A percentile compares a stretch with the other conserved stretches of the same genome.
Conservation (phyloP, 805 yeast species). For the Starmerella davenportii region DNA sequence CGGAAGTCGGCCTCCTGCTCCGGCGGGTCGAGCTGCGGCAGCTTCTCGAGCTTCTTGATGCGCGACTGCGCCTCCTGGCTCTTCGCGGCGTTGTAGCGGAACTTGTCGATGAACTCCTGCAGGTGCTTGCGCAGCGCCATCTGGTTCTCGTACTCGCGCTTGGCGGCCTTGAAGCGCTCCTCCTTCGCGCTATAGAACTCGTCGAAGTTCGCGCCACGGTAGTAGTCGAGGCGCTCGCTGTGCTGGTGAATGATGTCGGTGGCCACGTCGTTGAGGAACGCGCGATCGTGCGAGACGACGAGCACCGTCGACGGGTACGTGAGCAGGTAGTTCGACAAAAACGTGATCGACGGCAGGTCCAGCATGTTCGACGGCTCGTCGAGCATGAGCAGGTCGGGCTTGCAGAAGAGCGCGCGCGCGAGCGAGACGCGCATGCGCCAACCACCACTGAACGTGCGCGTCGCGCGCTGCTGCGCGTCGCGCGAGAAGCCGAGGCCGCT, state of each 20-base stretch:
- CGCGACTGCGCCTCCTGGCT: conserved; percentile 96
- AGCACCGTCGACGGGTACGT: conserved; percentile 81
- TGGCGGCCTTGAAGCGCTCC: conserved; percentile 83
- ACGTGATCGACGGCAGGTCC: conserved; percentile 98
- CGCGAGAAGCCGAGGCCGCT: conserved; percentile 85
- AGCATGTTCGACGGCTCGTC: conserved; percentile 99
- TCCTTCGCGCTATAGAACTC: conserved; percentile 82
- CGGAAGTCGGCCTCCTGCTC: conserved; percentile 73
- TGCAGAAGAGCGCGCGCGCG: conserved; percentile 93
- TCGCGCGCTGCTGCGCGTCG: conserved; percentile 65
- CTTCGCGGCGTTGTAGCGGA: conserved; percentile 93
- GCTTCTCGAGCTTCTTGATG: conserved; percentile 86
- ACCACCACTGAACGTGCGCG: conserved; percentile 96
- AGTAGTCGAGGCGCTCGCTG: conserved; percentile 89
- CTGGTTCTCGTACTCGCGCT: conserved; percentile 91
- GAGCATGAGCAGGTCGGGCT: conserved; percentile 77
- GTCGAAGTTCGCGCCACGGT: conserved; percentile 79
- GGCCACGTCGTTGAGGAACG: conserved; percentile 92
- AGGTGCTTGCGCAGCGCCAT: conserved; percentile 88
- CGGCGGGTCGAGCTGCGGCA: conserved; percentile 85
- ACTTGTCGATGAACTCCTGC: conserved; percentile 89
- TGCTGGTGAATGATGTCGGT: conserved; percentile 97
- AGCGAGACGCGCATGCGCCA: conserved; percentile 99
- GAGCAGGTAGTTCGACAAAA: conserved; percentile 74
- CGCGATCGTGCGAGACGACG: conserved; percentile 95